Evolutionary conservation across 192 early-diverging fungal genomes (phyloP).

Genomic region (Coemansia sp.): DNA sequence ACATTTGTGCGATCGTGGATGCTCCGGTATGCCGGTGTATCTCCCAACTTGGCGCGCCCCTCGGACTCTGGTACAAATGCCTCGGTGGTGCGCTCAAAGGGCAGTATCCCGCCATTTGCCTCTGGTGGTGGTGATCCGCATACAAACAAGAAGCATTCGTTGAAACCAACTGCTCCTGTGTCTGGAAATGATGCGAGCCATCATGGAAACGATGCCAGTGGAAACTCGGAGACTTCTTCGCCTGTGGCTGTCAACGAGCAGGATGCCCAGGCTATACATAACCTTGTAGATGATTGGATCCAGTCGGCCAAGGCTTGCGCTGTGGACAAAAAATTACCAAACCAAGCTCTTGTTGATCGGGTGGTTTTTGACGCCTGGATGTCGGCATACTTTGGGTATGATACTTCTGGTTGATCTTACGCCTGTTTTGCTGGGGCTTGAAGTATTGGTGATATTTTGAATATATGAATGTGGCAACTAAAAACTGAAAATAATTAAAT

Average conservation of each 20-base stretch:
- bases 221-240: not conserved
- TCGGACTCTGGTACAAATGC: constrained; percentile 1
- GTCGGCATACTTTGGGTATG: constrained; percentile 25
- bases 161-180: constrained; percentile 6
- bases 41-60: constrained; percentile 17
- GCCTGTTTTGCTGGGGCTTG: not conserved
- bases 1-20: constrained; percentile 46
- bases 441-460: not conserved
- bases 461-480: not conserved
- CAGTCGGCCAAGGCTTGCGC: constrained; percentile 31
- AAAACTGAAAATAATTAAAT: constrained; percentile 2
- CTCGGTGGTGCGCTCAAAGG: not conserved
- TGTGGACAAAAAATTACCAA: constrained; percentile 11
- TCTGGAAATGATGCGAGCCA: not conserved
- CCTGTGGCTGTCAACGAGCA: constrained; percentile 26
- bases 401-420: not conserved
- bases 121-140: constrained; percentile 5
- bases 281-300: constrained; percentile 49
- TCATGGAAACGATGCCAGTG: not conserved
- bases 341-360: constrained; percentile 16
- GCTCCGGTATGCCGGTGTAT: constrained; percentile 40
- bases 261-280: constrained; percentile 32
- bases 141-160: not conserved
- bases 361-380: constrained; percentile 36
- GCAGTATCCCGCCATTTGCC: too few species aligned